These are phyloP conservation scores for Corymbia citriodora DNA, from an alignment of 441 rosid species.

Conservation along the genomic window DNA sequence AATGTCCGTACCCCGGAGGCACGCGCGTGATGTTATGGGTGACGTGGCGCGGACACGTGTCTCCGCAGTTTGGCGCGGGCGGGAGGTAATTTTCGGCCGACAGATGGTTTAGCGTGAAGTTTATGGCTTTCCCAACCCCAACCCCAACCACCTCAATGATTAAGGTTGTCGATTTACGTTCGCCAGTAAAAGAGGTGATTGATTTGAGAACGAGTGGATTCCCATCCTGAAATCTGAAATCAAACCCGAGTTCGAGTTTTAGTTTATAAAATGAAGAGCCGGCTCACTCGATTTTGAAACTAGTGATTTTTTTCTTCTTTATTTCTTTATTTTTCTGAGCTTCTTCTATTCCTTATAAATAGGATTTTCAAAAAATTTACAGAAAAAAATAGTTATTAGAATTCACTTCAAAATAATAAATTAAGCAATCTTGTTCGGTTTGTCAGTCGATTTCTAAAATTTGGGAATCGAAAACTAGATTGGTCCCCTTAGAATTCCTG, in stretches of 20 bases:
- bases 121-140: neutral
- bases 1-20: neutral
- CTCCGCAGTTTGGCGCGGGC: neutral
- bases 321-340: too few relatives aligned
- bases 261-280: too few relatives aligned
- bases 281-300: too few relatives aligned
- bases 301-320: neutral
- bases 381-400: neutral
- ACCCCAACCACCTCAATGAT: neutral
- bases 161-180: neutral
- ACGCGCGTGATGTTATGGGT: neutral
- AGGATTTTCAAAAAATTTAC: neutral
- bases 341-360: neutral
- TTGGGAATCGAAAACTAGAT: neutral
- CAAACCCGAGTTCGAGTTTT: too few relatives aligned
- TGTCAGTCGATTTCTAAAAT: fast-evolving
- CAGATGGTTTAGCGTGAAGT: neutral
- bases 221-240: too few relatives aligned
- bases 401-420: neutral
- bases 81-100: neutral
- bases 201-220: neutral
- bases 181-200: neutral
- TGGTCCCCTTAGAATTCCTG: fast-evolving
- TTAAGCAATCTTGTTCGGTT: neutral
- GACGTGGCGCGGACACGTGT: neutral